Percentiles rank a stretch among this genome's conserved stretches.
These are phyloP conservation scores for Fagopyrum homotropicum DNA, from an alignment of 148 eudicot genomes.

Conservation along the genomic window DNA sequence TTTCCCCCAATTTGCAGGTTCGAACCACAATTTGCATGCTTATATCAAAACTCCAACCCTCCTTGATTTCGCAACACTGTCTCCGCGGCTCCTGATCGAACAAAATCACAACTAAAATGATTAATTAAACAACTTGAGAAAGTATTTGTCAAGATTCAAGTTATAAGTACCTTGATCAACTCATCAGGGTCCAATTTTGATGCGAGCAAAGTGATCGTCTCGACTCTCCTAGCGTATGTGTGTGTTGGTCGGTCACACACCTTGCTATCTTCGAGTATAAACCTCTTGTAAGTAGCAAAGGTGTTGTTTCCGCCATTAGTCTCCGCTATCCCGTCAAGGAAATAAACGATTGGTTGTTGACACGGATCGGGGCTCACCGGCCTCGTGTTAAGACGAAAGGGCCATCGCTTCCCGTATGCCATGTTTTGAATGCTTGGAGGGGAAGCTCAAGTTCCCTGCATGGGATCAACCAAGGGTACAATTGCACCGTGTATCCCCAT, in stretches of 20 bases:
- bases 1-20: slow-evolving; percentile 43
- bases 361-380: slow-evolving; percentile 44
- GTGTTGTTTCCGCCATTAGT: slow-evolving; percentile 25
- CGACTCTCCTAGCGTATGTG: slow-evolving; percentile 28
- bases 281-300: slow-evolving; percentile 40
- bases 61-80: slow-evolving; percentile 57
- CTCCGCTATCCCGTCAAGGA: slow-evolving; percentile 39
- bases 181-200: slow-evolving; percentile 44
- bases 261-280: slow-evolving; percentile 20
- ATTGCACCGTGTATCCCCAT: slow-evolving; percentile 89
- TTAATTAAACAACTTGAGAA: too few relatives aligned
- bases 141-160: too few relatives aligned
- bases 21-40: slow-evolving; percentile 45
- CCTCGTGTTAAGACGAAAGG: slow-evolving; percentile 87
- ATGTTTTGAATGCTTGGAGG: slow-evolving; percentile 60
- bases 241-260: slow-evolving; percentile 33
- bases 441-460: slow-evolving; percentile 52
- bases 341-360: slow-evolving; percentile 49
- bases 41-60: slow-evolving; percentile 20
- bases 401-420: slow-evolving; percentile 60
- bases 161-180: slow-evolving; percentile 39
- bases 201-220: slow-evolving; percentile 42
- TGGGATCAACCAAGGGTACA: slow-evolving; percentile 48
- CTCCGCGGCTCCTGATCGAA: slow-evolving; percentile 51
- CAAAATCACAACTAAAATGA: background rate